Percentiles rank a stretch among this genome's conserved stretches.
Evolutionary conservation across 768 basidiomycete genomes (phyloP).

Genomic region (Pleurotus pulmonarius): DNA sequence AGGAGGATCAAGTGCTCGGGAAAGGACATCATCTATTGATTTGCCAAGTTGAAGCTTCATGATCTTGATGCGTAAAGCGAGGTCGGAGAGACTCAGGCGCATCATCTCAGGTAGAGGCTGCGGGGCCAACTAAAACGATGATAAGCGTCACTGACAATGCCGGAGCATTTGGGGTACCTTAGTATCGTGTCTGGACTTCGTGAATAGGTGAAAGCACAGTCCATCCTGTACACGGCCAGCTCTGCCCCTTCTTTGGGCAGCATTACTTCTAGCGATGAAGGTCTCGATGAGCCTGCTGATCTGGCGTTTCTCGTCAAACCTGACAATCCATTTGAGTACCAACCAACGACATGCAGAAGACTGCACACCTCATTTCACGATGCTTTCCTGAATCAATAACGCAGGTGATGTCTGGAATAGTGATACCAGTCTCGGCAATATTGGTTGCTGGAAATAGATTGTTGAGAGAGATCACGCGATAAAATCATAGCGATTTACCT

Average conservation of each 20-base stretch:
- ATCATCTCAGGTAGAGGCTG: conserved; percentile 95
- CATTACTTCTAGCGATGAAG: conserved; percentile 89
- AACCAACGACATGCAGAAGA: not conserved
- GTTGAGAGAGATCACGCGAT: not conserved
- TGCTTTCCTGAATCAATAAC: conserved; percentile 95
- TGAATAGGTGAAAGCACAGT: conserved; percentile 94
- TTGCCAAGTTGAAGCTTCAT: conserved; percentile 83
- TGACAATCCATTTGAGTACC: conserved; percentile 21
- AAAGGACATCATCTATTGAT: conserved; percentile 88
- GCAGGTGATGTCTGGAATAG: conserved; percentile 96
- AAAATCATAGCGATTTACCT: conserved; percentile 41
- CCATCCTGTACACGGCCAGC: conserved; percentile 90
- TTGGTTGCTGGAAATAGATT: conserved; percentile 62
- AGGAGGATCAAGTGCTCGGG: conserved; percentile 88
- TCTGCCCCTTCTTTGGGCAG: conserved; percentile 82
- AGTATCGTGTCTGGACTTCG: conserved; percentile 79
- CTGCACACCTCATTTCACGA: conserved; percentile 78
- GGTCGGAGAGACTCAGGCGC: conserved; percentile 86
- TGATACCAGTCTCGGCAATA: conserved; percentile 96
- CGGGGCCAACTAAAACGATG: conserved; percentile 64
- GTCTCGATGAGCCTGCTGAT: conserved; percentile 89
- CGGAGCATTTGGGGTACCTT: conserved; percentile 33
- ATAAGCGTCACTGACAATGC: not conserved
- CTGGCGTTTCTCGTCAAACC: conserved; percentile 96
- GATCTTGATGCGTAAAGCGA: conserved; percentile 89